These are phyloP conservation scores for Plasmopara viticola DNA, from an alignment of 352 stramenopile species.

Conservation along the genomic window DNA sequence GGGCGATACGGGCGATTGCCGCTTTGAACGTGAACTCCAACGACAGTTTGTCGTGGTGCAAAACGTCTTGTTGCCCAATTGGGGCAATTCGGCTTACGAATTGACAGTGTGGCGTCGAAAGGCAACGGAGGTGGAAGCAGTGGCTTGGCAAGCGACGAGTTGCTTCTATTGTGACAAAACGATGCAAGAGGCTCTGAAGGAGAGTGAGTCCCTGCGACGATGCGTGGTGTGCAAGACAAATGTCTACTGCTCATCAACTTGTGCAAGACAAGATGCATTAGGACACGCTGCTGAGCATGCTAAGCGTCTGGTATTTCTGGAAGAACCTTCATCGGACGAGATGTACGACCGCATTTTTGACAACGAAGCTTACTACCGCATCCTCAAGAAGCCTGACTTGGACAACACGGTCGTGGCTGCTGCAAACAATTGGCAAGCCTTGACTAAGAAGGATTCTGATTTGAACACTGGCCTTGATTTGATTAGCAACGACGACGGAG, in stretches of 20 bases:
- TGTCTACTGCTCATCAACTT: conserved; percentile 64
- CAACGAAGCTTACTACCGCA: conserved; percentile 53
- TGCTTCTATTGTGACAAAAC: conserved; percentile 52
- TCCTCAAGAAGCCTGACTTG: conserved; percentile 30
- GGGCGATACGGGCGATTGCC: conserved; percentile 58
- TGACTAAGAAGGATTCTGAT: conserved; percentile 17
- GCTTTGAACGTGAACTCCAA: conserved; percentile 60
- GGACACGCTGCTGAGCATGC: conserved; percentile 62
- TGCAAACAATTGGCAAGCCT: conserved; percentile 39
- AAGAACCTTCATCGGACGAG: conserved; percentile 40
- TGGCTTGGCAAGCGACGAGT: conserved; percentile 28
- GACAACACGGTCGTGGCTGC: conserved; percentile 34
- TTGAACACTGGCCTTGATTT: conserved; percentile 11
- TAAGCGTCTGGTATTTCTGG: conserved; percentile 57
- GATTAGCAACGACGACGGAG: conserved; percentile 18
- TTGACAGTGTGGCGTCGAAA: conserved; percentile 68
- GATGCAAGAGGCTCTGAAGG: conserved; percentile 26
- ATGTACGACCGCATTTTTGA: conserved; percentile 37
- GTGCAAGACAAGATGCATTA: conserved; percentile 29
- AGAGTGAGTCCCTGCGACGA: conserved; percentile 42
- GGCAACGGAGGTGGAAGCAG: conserved; percentile 8
- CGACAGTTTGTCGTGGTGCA: conserved; percentile 44
- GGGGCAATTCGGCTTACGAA: conserved; percentile 70
- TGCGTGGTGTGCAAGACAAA: conserved; percentile 76
- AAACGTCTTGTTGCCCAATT: conserved; percentile 64